Conservation (phyloP, 805 yeast genomes). For the Kodamaea kaohsiungensis region DNA sequence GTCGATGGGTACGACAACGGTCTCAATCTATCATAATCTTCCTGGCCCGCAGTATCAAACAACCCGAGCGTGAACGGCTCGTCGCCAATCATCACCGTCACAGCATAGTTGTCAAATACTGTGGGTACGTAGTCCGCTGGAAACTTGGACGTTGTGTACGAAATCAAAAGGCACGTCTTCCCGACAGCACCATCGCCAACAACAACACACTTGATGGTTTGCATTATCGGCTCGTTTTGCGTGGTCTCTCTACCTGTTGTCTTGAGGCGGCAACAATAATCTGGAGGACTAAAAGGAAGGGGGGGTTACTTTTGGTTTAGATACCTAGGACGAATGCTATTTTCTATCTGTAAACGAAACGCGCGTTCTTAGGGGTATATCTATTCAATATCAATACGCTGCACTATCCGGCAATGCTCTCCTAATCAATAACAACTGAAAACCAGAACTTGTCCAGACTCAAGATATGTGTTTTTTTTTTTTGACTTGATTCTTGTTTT, state of each 20-base stretch:
- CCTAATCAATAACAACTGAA: neutral
- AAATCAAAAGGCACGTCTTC: slow-evolving; percentile 90
- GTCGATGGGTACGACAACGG: slow-evolving; percentile 97
- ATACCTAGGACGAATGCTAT: neutral
- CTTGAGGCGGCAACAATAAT: slow-evolving; percentile 3
- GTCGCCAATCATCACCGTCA: slow-evolving; percentile 94
- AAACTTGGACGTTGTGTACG: slow-evolving; percentile 94
- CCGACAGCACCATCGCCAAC: slow-evolving; percentile 99
- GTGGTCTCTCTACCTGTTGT: slow-evolving; percentile 1
- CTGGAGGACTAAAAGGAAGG: neutral
- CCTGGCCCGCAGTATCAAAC: slow-evolving; percentile 99
- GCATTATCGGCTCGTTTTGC: slow-evolving; percentile 32
- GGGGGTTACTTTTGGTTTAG: neutral
- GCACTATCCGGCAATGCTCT: neutral
- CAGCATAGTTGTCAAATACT: slow-evolving; percentile 95
- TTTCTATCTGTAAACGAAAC: neutral
- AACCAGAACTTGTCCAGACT: neutral
- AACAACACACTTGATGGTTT: slow-evolving; percentile 88
- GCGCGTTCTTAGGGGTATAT: neutral
- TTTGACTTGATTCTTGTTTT: slow-evolving; percentile 7
- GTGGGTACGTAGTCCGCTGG: slow-evolving; percentile 99
- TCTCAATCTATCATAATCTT: slow-evolving; percentile 96
- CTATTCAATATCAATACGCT: neutral
- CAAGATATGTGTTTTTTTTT: slow-evolving; percentile 6
- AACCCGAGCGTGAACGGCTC: slow-evolving; percentile 97